Percentiles rank a stretch among this genome's conserved stretches.
phyloP scores from a whole-genome alignment of 2,329 filamentous ascomycete species.

The Gyromitra esculenta region DNA sequence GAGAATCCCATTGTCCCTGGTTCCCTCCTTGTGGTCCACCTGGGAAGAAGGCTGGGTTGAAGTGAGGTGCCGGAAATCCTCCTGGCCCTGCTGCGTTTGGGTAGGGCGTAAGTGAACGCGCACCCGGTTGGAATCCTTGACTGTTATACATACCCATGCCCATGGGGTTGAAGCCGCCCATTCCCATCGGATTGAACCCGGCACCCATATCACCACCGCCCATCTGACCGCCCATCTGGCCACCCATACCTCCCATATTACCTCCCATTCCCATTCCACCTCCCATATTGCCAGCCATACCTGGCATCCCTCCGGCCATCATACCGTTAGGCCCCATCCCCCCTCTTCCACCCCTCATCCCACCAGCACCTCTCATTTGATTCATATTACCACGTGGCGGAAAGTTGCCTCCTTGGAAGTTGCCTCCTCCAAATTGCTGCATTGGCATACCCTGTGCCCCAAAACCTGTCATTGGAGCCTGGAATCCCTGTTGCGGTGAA shows the following conservation, averaged over 20 bases:
- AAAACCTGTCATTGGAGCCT: constrained; percentile 61
- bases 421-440: constrained; percentile 62
- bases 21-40: constrained; percentile 65
- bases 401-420: constrained; percentile 66
- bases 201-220: constrained; percentile 64
- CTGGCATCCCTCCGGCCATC: constrained; percentile 64
- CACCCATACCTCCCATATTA: constrained; percentile 70
- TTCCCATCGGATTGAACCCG: constrained; percentile 57
- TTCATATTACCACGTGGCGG: constrained; percentile 66
- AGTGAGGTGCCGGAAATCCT: constrained; percentile 65
- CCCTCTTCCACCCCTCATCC: constrained; percentile 64
- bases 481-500: constrained; percentile 60
- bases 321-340: constrained; percentile 63
- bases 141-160: constrained; percentile 56
- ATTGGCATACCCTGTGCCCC: constrained; percentile 63
- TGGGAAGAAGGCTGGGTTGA: constrained; percentile 78
- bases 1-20: constrained; percentile 62
- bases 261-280: constrained; percentile 66
- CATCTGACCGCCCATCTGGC: constrained; percentile 63
- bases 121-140: constrained; percentile 51
- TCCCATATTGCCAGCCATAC: constrained; percentile 68
- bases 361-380: constrained; percentile 63
- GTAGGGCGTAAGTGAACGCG: constrained; percentile 51
- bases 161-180: constrained; percentile 57
- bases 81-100: constrained; percentile 54